Evolutionary conservation across 305 asterid genomes (phyloP), one percentile per base, ranked within the genome.

Genomic region (Ilex paraguariensis): DNA sequence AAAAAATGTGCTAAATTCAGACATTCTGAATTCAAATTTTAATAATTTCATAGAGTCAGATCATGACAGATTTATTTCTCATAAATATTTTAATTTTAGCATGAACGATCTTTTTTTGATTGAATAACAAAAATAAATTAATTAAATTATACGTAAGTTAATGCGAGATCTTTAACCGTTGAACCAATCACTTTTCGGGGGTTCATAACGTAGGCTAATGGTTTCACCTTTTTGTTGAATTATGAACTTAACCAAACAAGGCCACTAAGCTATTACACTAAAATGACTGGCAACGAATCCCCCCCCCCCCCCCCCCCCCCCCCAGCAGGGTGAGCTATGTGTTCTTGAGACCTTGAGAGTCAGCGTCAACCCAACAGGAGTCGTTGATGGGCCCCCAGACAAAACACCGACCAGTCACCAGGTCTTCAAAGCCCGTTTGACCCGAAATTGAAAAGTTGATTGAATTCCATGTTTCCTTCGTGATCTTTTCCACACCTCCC

Each of bases 351-450:
- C 56, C 61, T 50, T 36, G 45, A 61, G 57, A 63, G 79, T 78
- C 81, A 76, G 76, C 79, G 12, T 65, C 55, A 66, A 48, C 73
- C 66, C 73, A 66, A 71, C 57, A 65, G 62, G 56, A 58, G 54
- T n/a, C 75, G 78, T 32, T 7, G 42, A 63, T 66, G 70, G 87
- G 82, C 70, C 84, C 81, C 71, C 71, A 66, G 85, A 77, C 83
- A 81, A 54, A 48, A 70, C 68, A 53, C 77, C 80, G 86, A 86
- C 86, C 28, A 21, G 28, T n/a, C n/a, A n/a, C n/a, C n/a, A n/a
- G n/a, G n/a, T 21, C 1, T 21, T 21, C 28, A 21, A 21, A 21
- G 2, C 28, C 28, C 28, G 2, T 21, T 21, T 21, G 28, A 21
- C 28, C 28, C 28, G 28, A 81, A 70, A 56, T 63, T 64, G 57